Percentiles rank a stretch among this genome's conserved stretches.
Evolutionary conservation across 305 asterid species (phyloP).

Genomic region (Fraxinus sp.): DNA sequence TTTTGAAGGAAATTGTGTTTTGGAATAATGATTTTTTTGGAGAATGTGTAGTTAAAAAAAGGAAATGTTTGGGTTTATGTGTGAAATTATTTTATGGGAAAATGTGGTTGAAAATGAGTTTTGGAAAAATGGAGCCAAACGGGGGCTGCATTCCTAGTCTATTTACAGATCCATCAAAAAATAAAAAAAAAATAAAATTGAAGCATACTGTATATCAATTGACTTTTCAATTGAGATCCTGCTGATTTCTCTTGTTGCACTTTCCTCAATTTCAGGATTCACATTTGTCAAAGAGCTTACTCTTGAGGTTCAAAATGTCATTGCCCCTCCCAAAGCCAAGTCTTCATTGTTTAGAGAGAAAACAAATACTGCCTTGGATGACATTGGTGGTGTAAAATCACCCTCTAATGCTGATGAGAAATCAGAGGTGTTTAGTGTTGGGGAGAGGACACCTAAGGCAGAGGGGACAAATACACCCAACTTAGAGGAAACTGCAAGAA

Average conservation of each 20-base stretch:
- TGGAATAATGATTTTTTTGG: neutral
- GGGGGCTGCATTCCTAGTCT: neutral
- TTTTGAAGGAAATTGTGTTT: neutral
- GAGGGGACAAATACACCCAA: constrained; percentile 39
- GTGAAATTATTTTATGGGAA: neutral
- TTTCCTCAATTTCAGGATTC: constrained; percentile 53
- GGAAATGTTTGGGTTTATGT: neutral
- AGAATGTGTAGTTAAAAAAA: neutral
- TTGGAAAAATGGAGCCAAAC: neutral
- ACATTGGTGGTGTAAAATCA: constrained; percentile 33
- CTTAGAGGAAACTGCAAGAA: constrained; percentile 44
- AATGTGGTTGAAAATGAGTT: neutral
- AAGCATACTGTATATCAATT: neutral
- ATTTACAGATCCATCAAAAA: neutral
- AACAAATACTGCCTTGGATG: constrained; percentile 38
- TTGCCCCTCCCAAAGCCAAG: constrained; percentile 80
- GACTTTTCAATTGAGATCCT: neutral
- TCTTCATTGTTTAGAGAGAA: constrained; percentile 58
- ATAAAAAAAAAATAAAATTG: neutral
- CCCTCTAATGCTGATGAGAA: constrained; percentile 48
- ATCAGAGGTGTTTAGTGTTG: constrained; percentile 45
- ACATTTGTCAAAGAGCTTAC: constrained; percentile 80
- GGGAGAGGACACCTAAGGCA: constrained; percentile 36
- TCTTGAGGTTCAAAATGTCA: constrained; percentile 76
- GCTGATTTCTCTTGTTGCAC: constrained; percentile 17